A percentile compares a stretch with the other conserved stretches of the same genome.
Conservation (phyloP, 140 eudicot genomes). For the Bidens hawaiensis region DNA sequence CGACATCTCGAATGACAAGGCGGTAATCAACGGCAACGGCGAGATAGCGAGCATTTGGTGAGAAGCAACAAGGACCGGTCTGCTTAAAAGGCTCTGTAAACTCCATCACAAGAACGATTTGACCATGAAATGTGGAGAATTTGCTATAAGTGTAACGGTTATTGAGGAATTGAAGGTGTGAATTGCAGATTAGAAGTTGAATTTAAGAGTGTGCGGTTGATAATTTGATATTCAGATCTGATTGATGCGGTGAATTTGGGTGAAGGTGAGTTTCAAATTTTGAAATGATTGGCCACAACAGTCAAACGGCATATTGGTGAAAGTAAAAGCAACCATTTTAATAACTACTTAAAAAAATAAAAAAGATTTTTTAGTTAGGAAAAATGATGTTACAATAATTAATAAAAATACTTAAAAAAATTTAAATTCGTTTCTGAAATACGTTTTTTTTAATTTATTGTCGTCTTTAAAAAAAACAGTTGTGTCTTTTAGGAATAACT, state of each 20-base stretch:
- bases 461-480: too few relatives aligned
- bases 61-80: conserved; percentile 89
- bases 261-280: conserved; percentile 14
- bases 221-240: conserved; percentile 13
- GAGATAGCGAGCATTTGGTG: conserved; percentile 76
- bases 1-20: conserved; percentile 88
- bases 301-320: too few relatives aligned
- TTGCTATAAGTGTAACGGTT: neutral
- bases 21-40: conserved; percentile 97
- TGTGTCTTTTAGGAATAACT: too few relatives aligned
- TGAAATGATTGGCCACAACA: conserved; percentile 11
- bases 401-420: too few relatives aligned
- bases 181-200: neutral
- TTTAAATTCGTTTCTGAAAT: too few relatives aligned
- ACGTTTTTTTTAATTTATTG: too few relatives aligned
- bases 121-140: neutral
- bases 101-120: conserved; percentile 45
- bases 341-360: too few relatives aligned
- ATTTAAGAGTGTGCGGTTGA: neutral
- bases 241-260: neutral
- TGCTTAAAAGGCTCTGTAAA: conserved; percentile 89
- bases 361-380: too few relatives aligned
- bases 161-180: conserved; percentile 1
- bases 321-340: too few relatives aligned
- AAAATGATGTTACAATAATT: too few relatives aligned